Evolutionary conservation across 192 early-diverging fungal genomes (phyloP).

Genomic region (Entrophospora sp.): DNA sequence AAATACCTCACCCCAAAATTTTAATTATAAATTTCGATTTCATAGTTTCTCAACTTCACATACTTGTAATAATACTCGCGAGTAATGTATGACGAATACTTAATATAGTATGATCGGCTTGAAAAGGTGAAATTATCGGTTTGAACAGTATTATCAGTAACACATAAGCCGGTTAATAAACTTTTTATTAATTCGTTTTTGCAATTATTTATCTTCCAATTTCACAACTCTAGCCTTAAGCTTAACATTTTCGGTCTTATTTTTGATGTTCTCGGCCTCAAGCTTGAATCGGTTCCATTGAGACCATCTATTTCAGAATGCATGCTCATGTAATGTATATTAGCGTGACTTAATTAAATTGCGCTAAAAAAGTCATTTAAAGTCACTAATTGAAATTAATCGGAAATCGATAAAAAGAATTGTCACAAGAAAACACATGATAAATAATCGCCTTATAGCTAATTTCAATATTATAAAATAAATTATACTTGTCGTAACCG

Average conservation of each 20-base stretch:
- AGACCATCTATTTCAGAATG: not conserved
- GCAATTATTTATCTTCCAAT: conserved; percentile 5
- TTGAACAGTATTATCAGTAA: conserved; percentile 13
- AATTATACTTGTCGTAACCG: conserved; percentile 11
- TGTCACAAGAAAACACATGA: conserved; percentile 9
- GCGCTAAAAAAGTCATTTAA: conserved; percentile 11
- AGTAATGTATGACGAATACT: too few species aligned
- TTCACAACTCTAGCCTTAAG: conserved; percentile 9
- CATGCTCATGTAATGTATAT: conserved; percentile 7
- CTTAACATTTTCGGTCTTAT: conserved; percentile 11
- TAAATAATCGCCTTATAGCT: conserved; percentile 11
- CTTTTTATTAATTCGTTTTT: conserved; percentile 13
- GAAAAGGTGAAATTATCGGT: conserved; percentile 10
- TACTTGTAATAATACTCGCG: too few species aligned
- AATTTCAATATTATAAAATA: conserved; percentile 14
- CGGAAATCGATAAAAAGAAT: conserved; percentile 11
- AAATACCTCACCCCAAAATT: too few species aligned
- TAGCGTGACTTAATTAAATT: conserved; percentile 12
- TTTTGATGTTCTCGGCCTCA: conserved; percentile 11
- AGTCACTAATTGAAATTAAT: conserved; percentile 6
- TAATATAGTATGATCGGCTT: too few species aligned
- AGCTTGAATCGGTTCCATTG: not conserved
- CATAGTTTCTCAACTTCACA: too few species aligned
- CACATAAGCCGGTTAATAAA: conserved; percentile 13
- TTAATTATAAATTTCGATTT: too few species aligned